These are phyloP conservation scores for Tolypocladium amazonense DNA, from an alignment of 2,329 filamentous ascomycete species.

Conservation along the genomic window DNA sequence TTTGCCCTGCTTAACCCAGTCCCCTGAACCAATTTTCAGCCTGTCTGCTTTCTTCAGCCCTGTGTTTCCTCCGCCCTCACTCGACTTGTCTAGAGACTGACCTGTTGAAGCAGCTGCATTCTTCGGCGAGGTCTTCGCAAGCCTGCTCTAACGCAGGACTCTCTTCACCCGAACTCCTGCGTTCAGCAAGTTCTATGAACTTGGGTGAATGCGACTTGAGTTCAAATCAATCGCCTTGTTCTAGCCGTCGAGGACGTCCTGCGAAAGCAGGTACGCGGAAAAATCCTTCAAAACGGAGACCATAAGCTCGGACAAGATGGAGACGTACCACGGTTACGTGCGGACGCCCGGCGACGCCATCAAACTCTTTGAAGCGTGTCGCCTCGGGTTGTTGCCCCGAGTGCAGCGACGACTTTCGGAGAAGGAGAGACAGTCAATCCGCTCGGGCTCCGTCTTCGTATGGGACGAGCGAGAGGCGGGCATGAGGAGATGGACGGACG, in stretches of 20 bases:
- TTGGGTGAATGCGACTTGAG: not conserved
- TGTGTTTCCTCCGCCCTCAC: not conserved
- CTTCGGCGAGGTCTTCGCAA: not conserved
- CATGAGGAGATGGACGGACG: constrained; percentile 97
- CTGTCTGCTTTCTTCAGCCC: not conserved
- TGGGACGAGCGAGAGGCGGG: constrained; percentile 98
- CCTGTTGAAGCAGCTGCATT: not conserved
- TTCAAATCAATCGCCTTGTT: not conserved
- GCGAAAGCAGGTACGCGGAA: constrained; percentile 8
- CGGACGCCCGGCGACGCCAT: constrained; percentile 95
- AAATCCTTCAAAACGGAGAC: constrained; percentile 9
- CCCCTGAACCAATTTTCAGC: not conserved
- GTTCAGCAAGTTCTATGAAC: not conserved
- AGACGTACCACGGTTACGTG: constrained; percentile 92
- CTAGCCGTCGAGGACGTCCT: constrained; percentile 4
- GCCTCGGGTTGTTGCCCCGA: constrained; percentile 76
- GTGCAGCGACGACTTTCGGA: constrained; percentile 91
- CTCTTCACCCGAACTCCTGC: not conserved
- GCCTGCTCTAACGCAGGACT: not conserved
- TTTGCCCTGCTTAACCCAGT: not conserved
- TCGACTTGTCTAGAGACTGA: not conserved
- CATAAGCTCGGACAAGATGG: constrained; percentile 49
- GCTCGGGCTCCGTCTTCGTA: constrained; percentile 96
- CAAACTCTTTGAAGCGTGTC: constrained; percentile 95
- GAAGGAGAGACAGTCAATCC: constrained; percentile 92